These are phyloP conservation scores for Tilletia indica DNA, from an alignment of 1,284 basidiomycete species.

Conservation along the genomic window DNA sequence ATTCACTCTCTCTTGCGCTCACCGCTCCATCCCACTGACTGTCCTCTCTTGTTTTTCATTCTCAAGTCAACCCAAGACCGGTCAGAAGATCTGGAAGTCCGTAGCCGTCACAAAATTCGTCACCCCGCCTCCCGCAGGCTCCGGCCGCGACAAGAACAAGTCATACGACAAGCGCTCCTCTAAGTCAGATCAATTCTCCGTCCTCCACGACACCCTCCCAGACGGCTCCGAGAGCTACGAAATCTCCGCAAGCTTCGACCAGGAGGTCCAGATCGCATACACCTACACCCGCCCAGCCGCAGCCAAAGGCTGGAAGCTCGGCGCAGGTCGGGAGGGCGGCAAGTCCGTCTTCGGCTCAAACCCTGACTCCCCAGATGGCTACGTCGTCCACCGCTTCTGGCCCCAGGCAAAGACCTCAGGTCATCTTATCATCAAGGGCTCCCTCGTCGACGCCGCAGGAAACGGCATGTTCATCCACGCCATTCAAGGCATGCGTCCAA, in stretches of 20 bases:
- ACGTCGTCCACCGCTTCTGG: slow-evolving; percentile 54
- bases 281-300: slow-evolving; percentile 69
- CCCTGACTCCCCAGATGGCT: slow-evolving; percentile 36
- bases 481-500: slow-evolving; percentile 97
- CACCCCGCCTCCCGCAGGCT: slow-evolving; percentile 65
- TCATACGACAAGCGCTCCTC: slow-evolving; percentile 72
- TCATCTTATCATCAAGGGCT: slow-evolving; percentile 71
- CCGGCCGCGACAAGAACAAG: slow-evolving; percentile 58
- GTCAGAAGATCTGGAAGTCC: slow-evolving; percentile 80
- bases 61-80: slow-evolving; percentile 66
- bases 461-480: slow-evolving; percentile 92
- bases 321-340: slow-evolving; percentile 80
- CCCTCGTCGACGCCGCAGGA: slow-evolving; percentile 67
- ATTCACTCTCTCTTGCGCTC: not conserved
- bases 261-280: slow-evolving; percentile 77
- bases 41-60: not conserved
- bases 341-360: slow-evolving; percentile 79
- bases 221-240: slow-evolving; percentile 70
- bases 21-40: not conserved
- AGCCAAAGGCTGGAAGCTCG: slow-evolving; percentile 87
- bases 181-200: slow-evolving; percentile 84
- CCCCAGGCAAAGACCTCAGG: slow-evolving; percentile 64
- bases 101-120: slow-evolving; percentile 82
- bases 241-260: slow-evolving; percentile 75
- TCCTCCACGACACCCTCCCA: slow-evolving; percentile 64